Evolutionary conservation across 2,329 filamentous ascomycete genomes (phyloP).

Genomic region (Epichloe scottii): DNA sequence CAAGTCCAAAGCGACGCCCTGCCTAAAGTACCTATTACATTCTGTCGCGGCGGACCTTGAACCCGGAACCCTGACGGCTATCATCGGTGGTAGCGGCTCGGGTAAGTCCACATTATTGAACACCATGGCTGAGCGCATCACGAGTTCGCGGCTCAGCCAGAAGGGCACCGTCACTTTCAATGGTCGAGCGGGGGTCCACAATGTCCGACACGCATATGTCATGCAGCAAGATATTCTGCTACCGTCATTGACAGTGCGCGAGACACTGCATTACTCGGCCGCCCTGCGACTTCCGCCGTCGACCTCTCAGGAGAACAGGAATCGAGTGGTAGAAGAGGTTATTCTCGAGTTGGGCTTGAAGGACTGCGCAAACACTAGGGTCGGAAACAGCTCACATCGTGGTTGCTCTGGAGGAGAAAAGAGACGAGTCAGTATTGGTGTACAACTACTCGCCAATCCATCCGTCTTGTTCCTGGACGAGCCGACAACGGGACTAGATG

Average conservation of each 20-base stretch:
- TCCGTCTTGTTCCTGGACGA: slow-evolving; percentile 69
- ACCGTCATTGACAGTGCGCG: slow-evolving; percentile 61
- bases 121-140: slow-evolving; percentile 56
- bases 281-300: slow-evolving; percentile 56
- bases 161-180: slow-evolving; percentile 51
- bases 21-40: slow-evolving; percentile 43
- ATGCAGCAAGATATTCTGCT: slow-evolving; percentile 67
- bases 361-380: slow-evolving; percentile 62
- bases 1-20: slow-evolving; percentile 24
- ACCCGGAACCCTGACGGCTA: slow-evolving; percentile 58
- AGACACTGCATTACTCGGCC: slow-evolving; percentile 62
- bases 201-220: slow-evolving; percentile 53
- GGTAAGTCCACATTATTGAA: slow-evolving; percentile 65
- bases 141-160: slow-evolving; percentile 37
- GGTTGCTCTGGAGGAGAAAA: slow-evolving; percentile 74
- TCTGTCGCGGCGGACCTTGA: slow-evolving; percentile 51
- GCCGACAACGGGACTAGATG: slow-evolving; percentile 66
- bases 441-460: slow-evolving; percentile 68
- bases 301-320: slow-evolving; percentile 45
- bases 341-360: slow-evolving; percentile 65
- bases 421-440: slow-evolving; percentile 61
- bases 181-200: slow-evolving; percentile 36
- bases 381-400: slow-evolving; percentile 58
- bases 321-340: slow-evolving; percentile 58
- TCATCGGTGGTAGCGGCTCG: slow-evolving; percentile 61